Percentiles rank a stretch among this genome's conserved stretches.
phyloP scores from a whole-genome alignment of 441 rosid genomes.

The Omphalea diandra region DNA sequence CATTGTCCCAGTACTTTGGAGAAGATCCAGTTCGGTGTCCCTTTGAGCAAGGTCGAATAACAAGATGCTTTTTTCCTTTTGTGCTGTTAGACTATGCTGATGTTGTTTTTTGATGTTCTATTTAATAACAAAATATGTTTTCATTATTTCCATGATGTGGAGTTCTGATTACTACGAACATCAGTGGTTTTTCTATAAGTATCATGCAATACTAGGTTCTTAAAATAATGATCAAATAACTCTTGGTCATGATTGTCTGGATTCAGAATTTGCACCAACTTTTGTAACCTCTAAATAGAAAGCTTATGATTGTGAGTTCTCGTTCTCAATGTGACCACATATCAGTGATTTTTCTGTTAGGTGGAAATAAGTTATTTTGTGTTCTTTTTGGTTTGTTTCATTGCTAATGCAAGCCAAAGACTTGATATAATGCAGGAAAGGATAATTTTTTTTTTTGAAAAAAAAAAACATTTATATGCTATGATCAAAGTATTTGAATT shows the following conservation, averaged over 20 bases:
- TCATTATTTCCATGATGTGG: neutral
- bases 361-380: neutral
- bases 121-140: neutral
- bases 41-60: conserved; percentile 84
- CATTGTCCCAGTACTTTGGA: conserved; percentile 88
- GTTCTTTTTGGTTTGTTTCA: neutral
- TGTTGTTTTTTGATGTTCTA: neutral
- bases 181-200: conserved; percentile 3
- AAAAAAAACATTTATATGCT: too few species aligned
- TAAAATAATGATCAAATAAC: neutral
- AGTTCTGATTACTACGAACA: neutral
- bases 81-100: neutral
- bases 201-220: too few species aligned
- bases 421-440: neutral
- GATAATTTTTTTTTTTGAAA: neutral
- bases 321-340: too few species aligned
- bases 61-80: conserved; percentile 2
- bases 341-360: neutral
- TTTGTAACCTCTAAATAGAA: neutral
- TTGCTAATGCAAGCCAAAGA: neutral
- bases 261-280: conserved; percentile 1
- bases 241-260: neutral
- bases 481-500: neutral
- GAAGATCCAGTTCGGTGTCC: conserved; percentile 99
- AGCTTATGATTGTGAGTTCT: too few species aligned